Evolutionary conservation across 176 grass and related monocot genomes (phyloP), one percentile per base, ranked within the genome.

Genomic region (Themeda triandra): DNA sequence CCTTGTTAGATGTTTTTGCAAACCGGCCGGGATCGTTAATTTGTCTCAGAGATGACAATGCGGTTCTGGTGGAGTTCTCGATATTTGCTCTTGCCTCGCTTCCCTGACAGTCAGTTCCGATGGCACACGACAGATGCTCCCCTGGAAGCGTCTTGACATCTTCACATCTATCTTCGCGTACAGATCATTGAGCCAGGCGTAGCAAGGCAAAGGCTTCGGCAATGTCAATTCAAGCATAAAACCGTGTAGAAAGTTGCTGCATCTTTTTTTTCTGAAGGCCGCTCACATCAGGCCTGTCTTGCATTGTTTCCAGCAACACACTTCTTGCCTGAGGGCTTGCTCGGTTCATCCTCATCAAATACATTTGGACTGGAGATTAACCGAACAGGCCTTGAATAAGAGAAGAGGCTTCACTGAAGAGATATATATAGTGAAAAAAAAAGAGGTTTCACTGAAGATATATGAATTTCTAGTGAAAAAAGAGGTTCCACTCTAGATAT

Each of bases 221-320:
- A 51, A 92, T 86, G 70, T 97, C 92, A 92, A 97, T 39, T 92
- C 94, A 73, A 97, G 94, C 88, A 97, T 97, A 75, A 97, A 97
- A 23, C 88, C 90, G 75, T 92, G 86, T n/a, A 94, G 88, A 73
- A 94, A 94, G 76, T 97, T 92, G 0, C 92, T 90, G 13, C 94
- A 94, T 65, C n/a, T 97, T 97, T 42, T 42, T 42, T 42, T 13
- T 42, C 36, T 94, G 90, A 46, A 97, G 89, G 67, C 94, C 91
- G 73, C 87, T 94, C 31, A 94, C 83, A 77, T 97, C 94, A 64
- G 90, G 94, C 23, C 88, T 97, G 51, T 97, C 92, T 44, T 76
- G 5, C 76, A 90, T 92, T 49, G 87, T 97, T 71, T 97, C 94
- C 13, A 97, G 89, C 80, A 94, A 92, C 73, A 97, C 94, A 71